Evolutionary conservation across 2,329 filamentous ascomycete species (phyloP), one percentile per base, ranked within the genome.

Genomic region (Aspergillus alliaceus): DNA sequence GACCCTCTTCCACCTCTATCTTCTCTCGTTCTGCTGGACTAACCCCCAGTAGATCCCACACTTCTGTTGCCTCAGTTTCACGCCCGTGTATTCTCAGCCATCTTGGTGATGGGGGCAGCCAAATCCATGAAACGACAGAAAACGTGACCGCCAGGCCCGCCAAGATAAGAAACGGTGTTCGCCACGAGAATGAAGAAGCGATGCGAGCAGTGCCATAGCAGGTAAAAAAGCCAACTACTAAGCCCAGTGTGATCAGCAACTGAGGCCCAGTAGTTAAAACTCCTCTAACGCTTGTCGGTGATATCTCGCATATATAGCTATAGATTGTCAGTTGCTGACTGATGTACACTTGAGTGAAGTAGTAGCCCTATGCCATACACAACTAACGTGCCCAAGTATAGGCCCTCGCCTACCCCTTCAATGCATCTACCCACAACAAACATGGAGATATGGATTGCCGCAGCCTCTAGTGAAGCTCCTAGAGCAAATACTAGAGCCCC

Each of bases 391-490:
- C 80, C 79, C 4, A 88, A 64, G 61, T 80, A 86, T 1, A 86
- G 66, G 0, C 85, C 84, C 62, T 87, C 80, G 0, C 86, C 86
- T 11, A 86, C 64, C 0, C 86, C 85, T n/a, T 77, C 80, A 4
- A 88, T 63, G 0, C 77, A 75, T 1, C 86, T 74, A 0, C 86
- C 86, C 3, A 77, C 71, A 32, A 87, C 71, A 42, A 88, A 82
- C 71, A 84, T 80, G 0, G 72, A 72, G 1, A 87, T 66, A 7
- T 72, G 68, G 1, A 73, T 64, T 1, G 84, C 75, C 0, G 74
- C 75, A 2, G 77, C 80, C 67, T 88, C 80, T 0, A 88, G 69
- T 0, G 78, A 71, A 2, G 80, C 80, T 0, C 86, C 85, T 1
- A 82, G 14, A 0, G 72, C 79, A 63, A 87, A 87, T 0, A 85